Base-by-base conservation (phyloP, 768 basidiomycete genomes). In the Sarcodon sp. region DNA sequence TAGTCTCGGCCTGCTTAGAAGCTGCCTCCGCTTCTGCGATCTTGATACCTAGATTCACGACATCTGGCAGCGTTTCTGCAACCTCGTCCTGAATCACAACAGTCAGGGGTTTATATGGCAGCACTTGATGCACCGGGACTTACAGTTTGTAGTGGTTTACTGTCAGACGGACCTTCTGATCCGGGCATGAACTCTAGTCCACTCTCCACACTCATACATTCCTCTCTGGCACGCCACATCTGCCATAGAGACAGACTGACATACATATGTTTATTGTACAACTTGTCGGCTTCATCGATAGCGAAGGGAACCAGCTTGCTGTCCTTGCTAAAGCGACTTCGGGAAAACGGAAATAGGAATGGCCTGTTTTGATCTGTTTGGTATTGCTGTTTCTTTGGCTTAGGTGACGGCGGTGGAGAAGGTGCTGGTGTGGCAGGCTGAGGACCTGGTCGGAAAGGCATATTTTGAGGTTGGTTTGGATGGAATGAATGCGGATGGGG, bases 331-430 rank as follows among this genome's bases (percentile, higher is more conserved):
- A 80, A 74, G 45, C 75, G 73, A 15, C 39, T 41, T n/a, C 80
- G 76, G 6, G 91, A 88, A 61, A 96, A 99, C 0, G 96, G 96
- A 62, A 99, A 93, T 51, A 98, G 67, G 62, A 98, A 99, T 1
- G 96, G 94, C 10, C 87, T 74, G 43, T 69, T 80, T 61, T 93
- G 96, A 64, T 99, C 96, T 0, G 96, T 99, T 60, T 98, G 96
- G 62, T 90, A 99, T 61, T 94, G 90, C 60, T 94, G 94, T 62
- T 98, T 97, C 70, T 99, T 99, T 8, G 88, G 90, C 59, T 94
- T 97, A 2, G 80, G 87, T 33, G 79, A 76, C 6, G 77, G 71
- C 0, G 88, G 87, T 0, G 92, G 92, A 0, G 89, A 80, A 1
- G 93, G 91, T 21, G 91, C 90, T 6, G 93, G 93, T 3, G 93